Evolutionary conservation across 768 basidiomycete genomes (phyloP).

Genomic region (Stropharia rugosoannulata): DNA sequence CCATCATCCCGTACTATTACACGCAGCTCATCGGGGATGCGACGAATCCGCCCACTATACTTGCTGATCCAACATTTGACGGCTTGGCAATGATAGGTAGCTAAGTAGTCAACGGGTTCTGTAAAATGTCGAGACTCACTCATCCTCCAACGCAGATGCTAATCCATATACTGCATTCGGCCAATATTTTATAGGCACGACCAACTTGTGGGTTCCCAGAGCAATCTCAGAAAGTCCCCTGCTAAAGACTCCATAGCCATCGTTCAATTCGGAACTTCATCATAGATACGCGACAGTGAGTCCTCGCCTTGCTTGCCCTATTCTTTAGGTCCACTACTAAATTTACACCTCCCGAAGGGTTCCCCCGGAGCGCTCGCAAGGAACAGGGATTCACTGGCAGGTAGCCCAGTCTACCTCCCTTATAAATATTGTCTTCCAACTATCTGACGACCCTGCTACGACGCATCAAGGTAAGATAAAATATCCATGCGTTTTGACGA

Average conservation of each 20-base stretch:
- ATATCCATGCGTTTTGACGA: background rate
- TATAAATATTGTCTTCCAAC: conserved; percentile 67
- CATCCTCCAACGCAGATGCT: conserved; percentile 45
- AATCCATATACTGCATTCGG: conserved; percentile 71
- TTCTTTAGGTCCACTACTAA: background rate
- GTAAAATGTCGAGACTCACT: background rate
- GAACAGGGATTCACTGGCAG: conserved; percentile 82
- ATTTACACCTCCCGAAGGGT: conserved; percentile 28
- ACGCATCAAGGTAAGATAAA: conserved; percentile 57
- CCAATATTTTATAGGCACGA: conserved; percentile 62
- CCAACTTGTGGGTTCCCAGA: conserved; percentile 54
- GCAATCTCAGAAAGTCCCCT: background rate
- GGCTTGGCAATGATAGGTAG: conserved; percentile 80
- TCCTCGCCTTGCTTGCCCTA: background rate
- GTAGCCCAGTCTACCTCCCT: conserved; percentile 77
- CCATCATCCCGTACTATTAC: conserved; percentile 74
- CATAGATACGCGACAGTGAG: conserved; percentile 58
- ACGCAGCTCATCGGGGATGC: conserved; percentile 81
- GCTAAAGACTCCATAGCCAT: conserved; percentile 39
- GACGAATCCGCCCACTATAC: conserved; percentile 61
- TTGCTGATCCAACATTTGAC: conserved; percentile 57
- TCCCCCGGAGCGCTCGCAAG: conserved; percentile 47
- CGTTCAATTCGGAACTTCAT: conserved; percentile 74
- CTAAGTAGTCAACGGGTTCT: conserved; percentile 6
- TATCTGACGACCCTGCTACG: conserved; percentile 65